Conservation (phyloP, 306 rosid genomes). For the Crataegus laevigata region DNA sequence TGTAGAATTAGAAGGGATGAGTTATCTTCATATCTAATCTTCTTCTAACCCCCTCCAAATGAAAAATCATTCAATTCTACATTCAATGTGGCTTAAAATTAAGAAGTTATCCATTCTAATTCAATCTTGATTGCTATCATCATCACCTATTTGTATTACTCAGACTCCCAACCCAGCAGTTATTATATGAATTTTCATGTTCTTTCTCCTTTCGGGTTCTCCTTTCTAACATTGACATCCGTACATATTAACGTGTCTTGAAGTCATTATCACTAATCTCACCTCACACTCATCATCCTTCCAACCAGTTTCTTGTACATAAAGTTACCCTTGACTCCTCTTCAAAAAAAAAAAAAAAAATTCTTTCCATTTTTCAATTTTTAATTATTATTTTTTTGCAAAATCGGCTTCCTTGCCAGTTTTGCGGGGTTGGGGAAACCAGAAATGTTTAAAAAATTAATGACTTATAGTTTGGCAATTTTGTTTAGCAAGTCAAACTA, state of each 20-base stretch:
- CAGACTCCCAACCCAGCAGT: too few relatives aligned
- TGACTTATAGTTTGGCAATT: not conserved
- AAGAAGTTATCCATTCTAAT: not conserved
- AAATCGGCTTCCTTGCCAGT: not conserved
- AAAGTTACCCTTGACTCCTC: not conserved
- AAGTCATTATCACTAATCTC: not conserved
- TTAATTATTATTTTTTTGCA: too few relatives aligned
- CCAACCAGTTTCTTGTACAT: not conserved
- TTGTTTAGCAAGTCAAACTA: not conserved
- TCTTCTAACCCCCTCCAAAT: too few relatives aligned
- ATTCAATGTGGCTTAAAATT: too few relatives aligned
- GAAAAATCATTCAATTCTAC: too few relatives aligned
- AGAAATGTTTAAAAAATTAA: not conserved
- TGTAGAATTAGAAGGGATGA: too few relatives aligned
- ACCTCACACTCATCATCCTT: not conserved
- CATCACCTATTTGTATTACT: too few relatives aligned
- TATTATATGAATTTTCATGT: not conserved
- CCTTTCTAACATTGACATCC: not conserved
- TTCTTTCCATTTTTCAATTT: not conserved
- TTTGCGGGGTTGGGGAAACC: not conserved
- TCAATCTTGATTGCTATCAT: too few relatives aligned
- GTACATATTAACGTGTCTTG: not conserved
- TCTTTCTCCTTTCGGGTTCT: not conserved
- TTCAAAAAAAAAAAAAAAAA: too few relatives aligned
- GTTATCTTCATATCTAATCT: too few relatives aligned